Evolutionary conservation across 176 grass and related monocot genomes (phyloP), one percentile per base, ranked within the genome.

Genomic region (Raddia guianensis): DNA sequence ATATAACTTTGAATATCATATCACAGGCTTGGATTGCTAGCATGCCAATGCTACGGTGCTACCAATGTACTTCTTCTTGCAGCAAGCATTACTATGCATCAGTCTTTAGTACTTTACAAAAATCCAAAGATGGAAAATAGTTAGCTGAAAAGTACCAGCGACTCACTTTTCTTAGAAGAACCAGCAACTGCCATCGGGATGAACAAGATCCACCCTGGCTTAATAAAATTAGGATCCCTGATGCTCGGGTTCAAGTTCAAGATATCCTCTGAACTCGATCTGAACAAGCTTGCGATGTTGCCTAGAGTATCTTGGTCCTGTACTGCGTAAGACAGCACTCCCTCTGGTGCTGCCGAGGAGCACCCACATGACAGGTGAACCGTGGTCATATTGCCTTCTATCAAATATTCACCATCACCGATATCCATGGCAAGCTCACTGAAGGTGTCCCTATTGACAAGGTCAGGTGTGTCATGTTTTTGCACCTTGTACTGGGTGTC

Each of bases 341-440:
- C 77, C n/a, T 77, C 46, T 43, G 76, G 3, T 8, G 82, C 70
- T 3, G 43, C 69, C 9, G 52, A 82, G 59, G 78, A 88, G 69
- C 91, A 94, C 0, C 86, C 80, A 5, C 91, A 94, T 7, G 80
- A 79, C 40, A 94, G 65, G 66, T 80, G 79, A 70, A 86, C 72
- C 0, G 55, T 74, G 50, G 81, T 70, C 0, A 2, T 78, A 0
- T 12, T 2, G 0, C 0, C 5, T 2, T 6, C 0, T 9, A 0
- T 13, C 44, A 88, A 15, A 1, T 0, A 0, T 0, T 14, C 2
- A 5, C 60, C 19, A n/a, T 42, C 62, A 5, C 37, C 35, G 42
- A 66, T 21, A 58, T 77, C 1, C 82, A 83, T 75, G 3, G 91
- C 88, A 18, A 94, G 88, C 37, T 86, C 83, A 67, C 80, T 81